Conservation (phyloP, 805 yeast genomes). For the Teunomyces cretensis region DNA sequence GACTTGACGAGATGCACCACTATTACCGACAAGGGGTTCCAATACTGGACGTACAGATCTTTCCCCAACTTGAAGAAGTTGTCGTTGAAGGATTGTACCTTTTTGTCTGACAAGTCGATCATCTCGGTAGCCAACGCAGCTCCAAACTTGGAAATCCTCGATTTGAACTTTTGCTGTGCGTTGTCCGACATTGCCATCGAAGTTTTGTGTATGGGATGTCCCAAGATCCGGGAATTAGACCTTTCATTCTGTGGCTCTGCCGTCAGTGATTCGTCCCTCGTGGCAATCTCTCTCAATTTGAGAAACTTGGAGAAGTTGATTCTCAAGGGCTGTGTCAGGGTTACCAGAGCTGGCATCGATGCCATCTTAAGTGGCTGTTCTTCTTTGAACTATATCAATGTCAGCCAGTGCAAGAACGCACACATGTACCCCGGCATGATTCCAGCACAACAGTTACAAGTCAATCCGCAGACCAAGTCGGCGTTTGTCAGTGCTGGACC, state of each 20-base stretch:
- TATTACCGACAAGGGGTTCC: slow-evolving; percentile 72
- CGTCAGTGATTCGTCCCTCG: slow-evolving; percentile 67
- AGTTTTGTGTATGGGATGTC: slow-evolving; percentile 66
- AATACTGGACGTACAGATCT: slow-evolving; percentile 57
- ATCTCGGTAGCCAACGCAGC: slow-evolving; percentile 62
- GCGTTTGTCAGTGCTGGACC: slow-evolving; percentile 59
- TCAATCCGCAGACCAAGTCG: slow-evolving; percentile 51
- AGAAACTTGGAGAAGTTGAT: slow-evolving; percentile 47
- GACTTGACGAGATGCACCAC: slow-evolving; percentile 76
- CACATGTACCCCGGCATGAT: slow-evolving; percentile 61
- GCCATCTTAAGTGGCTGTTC: slow-evolving; percentile 57
- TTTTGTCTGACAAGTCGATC: slow-evolving; percentile 64
- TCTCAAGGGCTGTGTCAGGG: slow-evolving; percentile 71
- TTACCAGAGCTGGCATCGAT: slow-evolving; percentile 76
- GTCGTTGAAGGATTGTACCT: slow-evolving; percentile 70
- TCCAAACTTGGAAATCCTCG: slow-evolving; percentile 53
- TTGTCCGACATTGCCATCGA: slow-evolving; percentile 68
- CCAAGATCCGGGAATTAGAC: slow-evolving; percentile 50
- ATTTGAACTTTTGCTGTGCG: slow-evolving; percentile 74
- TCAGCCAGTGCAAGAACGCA: slow-evolving; percentile 72
- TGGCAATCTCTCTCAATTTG: slow-evolving; percentile 57
- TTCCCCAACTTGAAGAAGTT: slow-evolving; percentile 55
- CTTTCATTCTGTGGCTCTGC: slow-evolving; percentile 78
- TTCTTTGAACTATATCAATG: slow-evolving; percentile 52
- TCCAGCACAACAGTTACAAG: slow-evolving; percentile 54